phyloP scores from a whole-genome alignment of 306 rosid genomes.

The Prunus salicina region DNA sequence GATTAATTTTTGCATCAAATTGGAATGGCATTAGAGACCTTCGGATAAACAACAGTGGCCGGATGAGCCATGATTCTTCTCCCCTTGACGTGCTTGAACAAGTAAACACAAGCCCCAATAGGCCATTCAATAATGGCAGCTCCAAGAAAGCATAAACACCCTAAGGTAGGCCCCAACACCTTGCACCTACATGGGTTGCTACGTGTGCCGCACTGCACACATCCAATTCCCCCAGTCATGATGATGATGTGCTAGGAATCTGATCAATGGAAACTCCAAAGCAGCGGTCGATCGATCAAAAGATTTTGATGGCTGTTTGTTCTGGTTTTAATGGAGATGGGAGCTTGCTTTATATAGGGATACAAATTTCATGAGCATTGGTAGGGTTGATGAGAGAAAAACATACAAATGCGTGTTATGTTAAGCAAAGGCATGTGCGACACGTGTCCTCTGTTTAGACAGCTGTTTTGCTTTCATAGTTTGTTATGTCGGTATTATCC shows the following conservation, averaged over 20 bases:
- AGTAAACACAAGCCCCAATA: slow-evolving; percentile 58
- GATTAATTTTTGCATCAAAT: slow-evolving; percentile 12
- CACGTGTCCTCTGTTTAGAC: background rate
- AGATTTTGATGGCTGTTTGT: too few relatives aligned
- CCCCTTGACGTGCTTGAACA: slow-evolving; percentile 61
- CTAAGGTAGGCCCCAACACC: slow-evolving; percentile 78
- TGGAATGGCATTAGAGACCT: slow-evolving; percentile 45
- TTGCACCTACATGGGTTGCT: slow-evolving; percentile 86
- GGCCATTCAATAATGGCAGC: slow-evolving; percentile 84
- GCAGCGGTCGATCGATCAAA: too few relatives aligned
- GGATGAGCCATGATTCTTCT: slow-evolving; percentile 82
- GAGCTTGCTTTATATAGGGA: background rate
- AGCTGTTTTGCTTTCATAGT: background rate
- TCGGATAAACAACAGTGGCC: slow-evolving; percentile 59
- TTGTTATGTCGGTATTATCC: background rate
- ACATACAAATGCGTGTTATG: background rate
- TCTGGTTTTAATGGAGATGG: background rate
- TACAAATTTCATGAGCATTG: too few relatives aligned
- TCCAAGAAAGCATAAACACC: slow-evolving; percentile 53
- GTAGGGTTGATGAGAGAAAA: too few relatives aligned
- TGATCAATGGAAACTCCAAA: background rate
- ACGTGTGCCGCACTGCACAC: slow-evolving; percentile 62
- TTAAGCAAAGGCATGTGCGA: background rate
- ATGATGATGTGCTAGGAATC: background rate
- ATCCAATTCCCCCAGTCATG: slow-evolving; percentile 33